A percentile compares a stretch with the other conserved stretches of the same genome.
phyloP scores from a whole-genome alignment of 257 asterid species.

The Rehmannia glutinosa region DNA sequence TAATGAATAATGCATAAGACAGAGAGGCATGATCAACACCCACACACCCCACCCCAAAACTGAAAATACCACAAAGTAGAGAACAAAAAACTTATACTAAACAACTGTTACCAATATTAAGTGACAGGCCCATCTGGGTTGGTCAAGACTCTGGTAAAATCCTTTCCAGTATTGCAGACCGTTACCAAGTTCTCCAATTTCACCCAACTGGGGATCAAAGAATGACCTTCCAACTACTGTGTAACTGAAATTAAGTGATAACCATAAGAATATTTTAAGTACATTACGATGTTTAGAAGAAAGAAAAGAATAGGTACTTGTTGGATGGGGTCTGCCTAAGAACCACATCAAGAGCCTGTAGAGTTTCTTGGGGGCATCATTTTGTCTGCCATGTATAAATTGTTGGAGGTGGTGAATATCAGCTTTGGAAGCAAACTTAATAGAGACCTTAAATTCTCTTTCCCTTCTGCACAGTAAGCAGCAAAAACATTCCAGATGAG shows the following conservation, averaged over 20 bases:
- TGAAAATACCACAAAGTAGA: background rate
- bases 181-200: slow-evolving; percentile 37
- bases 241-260: slow-evolving; percentile 36
- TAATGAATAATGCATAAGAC: background rate
- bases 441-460: slow-evolving; percentile 46
- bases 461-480: slow-evolving; percentile 48
- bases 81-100: background rate
- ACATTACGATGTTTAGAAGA: background rate
- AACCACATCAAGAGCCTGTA: slow-evolving; percentile 80
- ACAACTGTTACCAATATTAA: slow-evolving; percentile 53
- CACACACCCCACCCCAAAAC: background rate
- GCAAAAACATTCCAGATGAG: background rate
- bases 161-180: slow-evolving; percentile 79
- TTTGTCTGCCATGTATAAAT: slow-evolving; percentile 45
- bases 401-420: slow-evolving; percentile 51
- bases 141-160: slow-evolving; percentile 80
- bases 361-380: slow-evolving; percentile 70
- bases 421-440: slow-evolving; percentile 59
- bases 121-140: slow-evolving; percentile 85
- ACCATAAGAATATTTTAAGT: background rate
- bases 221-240: slow-evolving; percentile 76
- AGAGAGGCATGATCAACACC: background rate
- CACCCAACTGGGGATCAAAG: slow-evolving; percentile 38
- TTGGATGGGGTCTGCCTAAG: slow-evolving; percentile 54
- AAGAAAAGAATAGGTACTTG: slow-evolving; percentile 9